Base-by-base conservation (phyloP, 2,329 filamentous ascomycete species). In the Aspergillus hiratsukae region DNA sequence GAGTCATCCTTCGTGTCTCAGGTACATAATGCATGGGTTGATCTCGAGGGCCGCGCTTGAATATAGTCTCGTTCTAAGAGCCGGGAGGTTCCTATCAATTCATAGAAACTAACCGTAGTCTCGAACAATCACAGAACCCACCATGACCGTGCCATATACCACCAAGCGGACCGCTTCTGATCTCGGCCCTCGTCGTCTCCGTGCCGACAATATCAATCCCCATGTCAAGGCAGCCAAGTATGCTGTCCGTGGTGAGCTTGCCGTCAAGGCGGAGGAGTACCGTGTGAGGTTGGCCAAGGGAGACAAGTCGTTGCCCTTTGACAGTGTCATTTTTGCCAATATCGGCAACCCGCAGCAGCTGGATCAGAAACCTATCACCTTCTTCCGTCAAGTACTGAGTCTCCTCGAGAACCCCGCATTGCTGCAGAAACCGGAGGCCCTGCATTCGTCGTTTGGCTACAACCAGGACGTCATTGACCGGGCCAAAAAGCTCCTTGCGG, bases 321-420 rank as follows among this genome's bases (percentile, higher is more conserved):
- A 90, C 67, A 83, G 91, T 58, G 87, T 99, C 75, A 93, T 99
- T 78, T 92, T 90, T 61, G 94, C 94, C 77, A 99, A 99, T 79
- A 99, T 99, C 70, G 94, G 94, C 71, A 99, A 99, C 80, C 94
- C 94, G 3, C 94, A 99, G 78, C 94, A 99, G 78, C 86, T 99
- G 61, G 94, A 97, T 78, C 94, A 99, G 83, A 95, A 97, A 82
- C 94, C 94, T 69, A 93, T 99, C 69, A 99, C 94, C 65, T 99
- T 97, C 82, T 97, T 99, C 85, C 87, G 94, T 66, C 93, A 99
- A 79, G 94, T 99, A 28, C 83, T 94, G 69, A 96, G 91, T 77
- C 76, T 99, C 60, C 77, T 97, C 57, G 94, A 99, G 81, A 92
- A 97, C 80, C 94, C 94, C 0, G 74, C 81, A 56, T 81, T 99